A percentile compares a stretch with the other conserved stretches of the same genome.
These are phyloP conservation scores for Eucalyptus viminalis DNA, from an alignment of 345 rosid genomes.

Conservation along the genomic window DNA sequence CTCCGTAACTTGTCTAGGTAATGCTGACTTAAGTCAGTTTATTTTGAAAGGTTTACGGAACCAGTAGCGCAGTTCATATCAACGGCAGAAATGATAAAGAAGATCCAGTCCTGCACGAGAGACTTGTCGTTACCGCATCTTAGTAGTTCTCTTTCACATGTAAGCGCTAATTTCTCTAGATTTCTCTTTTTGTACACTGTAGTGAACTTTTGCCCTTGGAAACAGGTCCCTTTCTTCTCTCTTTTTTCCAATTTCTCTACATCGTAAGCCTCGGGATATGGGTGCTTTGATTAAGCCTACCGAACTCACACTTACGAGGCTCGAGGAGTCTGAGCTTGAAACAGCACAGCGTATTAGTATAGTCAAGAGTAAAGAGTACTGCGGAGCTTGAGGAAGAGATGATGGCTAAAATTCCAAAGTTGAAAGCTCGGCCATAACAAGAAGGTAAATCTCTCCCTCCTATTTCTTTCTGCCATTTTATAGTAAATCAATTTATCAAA, in stretches of 20 bases:
- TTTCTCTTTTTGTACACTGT: neutral
- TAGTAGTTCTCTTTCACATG: conserved; percentile 23
- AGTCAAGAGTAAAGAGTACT: conserved; percentile 62
- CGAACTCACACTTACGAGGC: conserved; percentile 70
- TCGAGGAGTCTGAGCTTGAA: conserved; percentile 86
- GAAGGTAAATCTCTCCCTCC: conserved; percentile 33
- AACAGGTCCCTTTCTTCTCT: neutral
- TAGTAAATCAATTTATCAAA: neutral
- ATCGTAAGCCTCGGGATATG: neutral
- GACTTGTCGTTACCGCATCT: conserved; percentile 46
- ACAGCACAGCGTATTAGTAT: conserved; percentile 78
- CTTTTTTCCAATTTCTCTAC: neutral
- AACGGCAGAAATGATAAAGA: conserved; percentile 75
- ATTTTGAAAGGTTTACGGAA: conserved; percentile 47
- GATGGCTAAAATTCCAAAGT: conserved; percentile 92
- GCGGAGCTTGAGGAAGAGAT: conserved; percentile 96
- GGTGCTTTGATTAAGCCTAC: conserved; percentile 10
- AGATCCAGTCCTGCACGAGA: conserved; percentile 72
- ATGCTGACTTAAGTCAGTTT: neutral
- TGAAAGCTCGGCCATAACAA: conserved; percentile 97
- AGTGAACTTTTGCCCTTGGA: neutral
- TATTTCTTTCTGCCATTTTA: neutral
- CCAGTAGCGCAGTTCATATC: conserved; percentile 43
- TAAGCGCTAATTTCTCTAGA: neutral
- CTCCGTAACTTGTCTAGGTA: neutral